phyloP scores from a whole-genome alignment of 1,284 basidiomycete genomes.

The Ustilago cynodontis region DNA sequence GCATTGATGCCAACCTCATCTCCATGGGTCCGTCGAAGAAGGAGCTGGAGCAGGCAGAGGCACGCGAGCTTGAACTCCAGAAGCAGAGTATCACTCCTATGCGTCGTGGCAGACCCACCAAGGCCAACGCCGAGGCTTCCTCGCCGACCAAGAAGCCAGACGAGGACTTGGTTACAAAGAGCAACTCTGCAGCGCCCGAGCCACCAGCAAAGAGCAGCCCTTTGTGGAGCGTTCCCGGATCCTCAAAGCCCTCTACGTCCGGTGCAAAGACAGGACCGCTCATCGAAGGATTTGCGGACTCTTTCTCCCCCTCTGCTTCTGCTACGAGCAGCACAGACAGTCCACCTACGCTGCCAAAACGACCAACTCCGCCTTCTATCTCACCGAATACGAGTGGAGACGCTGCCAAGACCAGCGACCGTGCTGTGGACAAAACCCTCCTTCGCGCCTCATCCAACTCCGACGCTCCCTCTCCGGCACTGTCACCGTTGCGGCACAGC shows the following conservation, averaged over 20 bases:
- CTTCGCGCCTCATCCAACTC: slow-evolving; percentile 34
- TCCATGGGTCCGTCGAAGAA: slow-evolving; percentile 45
- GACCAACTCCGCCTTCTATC: slow-evolving; percentile 20
- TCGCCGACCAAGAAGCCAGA: slow-evolving; percentile 19
- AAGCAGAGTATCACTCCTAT: slow-evolving; percentile 69
- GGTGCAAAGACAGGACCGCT: slow-evolving; percentile 26
- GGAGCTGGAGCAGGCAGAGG: slow-evolving; percentile 50
- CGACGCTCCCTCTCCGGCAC: slow-evolving; percentile 30
- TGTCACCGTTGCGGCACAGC: slow-evolving; percentile 48
- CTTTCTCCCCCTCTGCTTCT: slow-evolving; percentile 12
- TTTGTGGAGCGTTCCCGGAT: slow-evolving; percentile 22
- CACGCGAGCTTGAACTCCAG: slow-evolving; percentile 48
- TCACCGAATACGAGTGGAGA: slow-evolving; percentile 26
- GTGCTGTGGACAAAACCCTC: slow-evolving; percentile 32
- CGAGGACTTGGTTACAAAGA: slow-evolving; percentile 13
- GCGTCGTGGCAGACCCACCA: slow-evolving; percentile 70
- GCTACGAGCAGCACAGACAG: slow-evolving; percentile 8
- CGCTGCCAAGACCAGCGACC: neutral
- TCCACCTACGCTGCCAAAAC: slow-evolving; percentile 28
- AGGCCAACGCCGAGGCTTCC: slow-evolving; percentile 26
- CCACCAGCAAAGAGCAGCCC: slow-evolving; percentile 12
- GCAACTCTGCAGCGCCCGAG: slow-evolving; percentile 12
- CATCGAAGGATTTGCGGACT: slow-evolving; percentile 48
- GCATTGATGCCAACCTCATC: slow-evolving; percentile 48
- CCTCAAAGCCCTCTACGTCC: slow-evolving; percentile 4